These are phyloP conservation scores for Ceratocystis albifundus DNA, from an alignment of 2,329 filamentous ascomycete genomes.

Conservation along the genomic window DNA sequence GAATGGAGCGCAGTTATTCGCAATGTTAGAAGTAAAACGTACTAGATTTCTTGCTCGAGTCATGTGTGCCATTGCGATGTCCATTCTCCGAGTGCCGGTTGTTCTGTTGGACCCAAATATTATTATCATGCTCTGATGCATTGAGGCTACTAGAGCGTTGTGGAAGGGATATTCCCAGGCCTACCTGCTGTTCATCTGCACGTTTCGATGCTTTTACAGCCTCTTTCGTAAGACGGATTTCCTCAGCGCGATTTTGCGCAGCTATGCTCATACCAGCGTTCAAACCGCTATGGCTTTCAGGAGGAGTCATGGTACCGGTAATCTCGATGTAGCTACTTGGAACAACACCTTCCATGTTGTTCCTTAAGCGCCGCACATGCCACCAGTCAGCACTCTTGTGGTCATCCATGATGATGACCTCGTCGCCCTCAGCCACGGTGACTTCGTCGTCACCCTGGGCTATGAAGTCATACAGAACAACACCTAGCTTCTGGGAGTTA, in stretches of 20 bases:
- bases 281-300: constrained; percentile 40
- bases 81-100: constrained; percentile 33
- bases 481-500: constrained; percentile 62
- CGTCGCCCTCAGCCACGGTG: constrained; percentile 77
- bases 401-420: constrained; percentile 83
- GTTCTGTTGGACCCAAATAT: constrained; percentile 52
- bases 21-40: constrained; percentile 23
- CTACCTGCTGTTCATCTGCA: constrained; percentile 49
- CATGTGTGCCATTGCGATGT: constrained; percentile 31
- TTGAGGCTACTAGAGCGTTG: constrained; percentile 68
- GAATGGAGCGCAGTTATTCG: background rate
- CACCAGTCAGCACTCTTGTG: constrained; percentile 95
- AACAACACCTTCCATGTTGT: constrained; percentile 88
- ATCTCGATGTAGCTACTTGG: constrained; percentile 94
- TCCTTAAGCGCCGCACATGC: constrained; percentile 84
- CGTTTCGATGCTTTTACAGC: constrained; percentile 46
- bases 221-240: constrained; percentile 72
- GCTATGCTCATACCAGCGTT: constrained; percentile 50
- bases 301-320: constrained; percentile 51
- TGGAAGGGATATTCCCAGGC: constrained; percentile 62
- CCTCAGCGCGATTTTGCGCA: constrained; percentile 67
- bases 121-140: constrained; percentile 54
- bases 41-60: constrained; percentile 59
- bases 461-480: constrained; percentile 89
- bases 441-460: constrained; percentile 95